Conservation (phyloP, 164 flowering plant species). For the Taxillus chinensis region DNA sequence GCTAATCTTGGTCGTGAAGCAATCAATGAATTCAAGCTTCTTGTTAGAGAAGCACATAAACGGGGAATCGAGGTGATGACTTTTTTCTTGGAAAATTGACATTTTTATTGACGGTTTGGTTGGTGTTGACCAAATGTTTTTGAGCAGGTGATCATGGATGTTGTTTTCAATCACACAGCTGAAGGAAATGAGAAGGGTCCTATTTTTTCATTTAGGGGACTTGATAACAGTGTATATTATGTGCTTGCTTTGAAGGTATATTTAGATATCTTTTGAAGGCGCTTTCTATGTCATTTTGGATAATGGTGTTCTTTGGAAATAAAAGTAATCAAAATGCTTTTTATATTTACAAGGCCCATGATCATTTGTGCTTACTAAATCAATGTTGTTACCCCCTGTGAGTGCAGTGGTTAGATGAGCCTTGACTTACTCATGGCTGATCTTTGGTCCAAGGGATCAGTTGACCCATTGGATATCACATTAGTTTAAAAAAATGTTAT, state of each 20-base stretch:
- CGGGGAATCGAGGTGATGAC: slow-evolving; percentile 80
- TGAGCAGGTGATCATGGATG: slow-evolving; percentile 88
- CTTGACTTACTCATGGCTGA: too few species aligned
- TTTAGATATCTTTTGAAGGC: slow-evolving; percentile 1
- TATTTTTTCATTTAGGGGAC: slow-evolving; percentile 72
- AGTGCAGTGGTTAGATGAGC: too few species aligned
- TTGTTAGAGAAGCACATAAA: slow-evolving; percentile 89
- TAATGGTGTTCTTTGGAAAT: too few species aligned
- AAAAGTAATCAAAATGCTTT: too few species aligned
- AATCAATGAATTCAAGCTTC: slow-evolving; percentile 72
- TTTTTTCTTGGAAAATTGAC: slow-evolving; percentile 6
- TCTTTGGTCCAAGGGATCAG: too few species aligned
- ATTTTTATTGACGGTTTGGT: not conserved
- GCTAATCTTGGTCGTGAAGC: slow-evolving; percentile 65
- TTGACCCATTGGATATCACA: too few species aligned
- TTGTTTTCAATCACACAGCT: slow-evolving; percentile 96
- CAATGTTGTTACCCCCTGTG: too few species aligned
- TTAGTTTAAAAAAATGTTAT: too few species aligned
- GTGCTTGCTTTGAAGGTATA: slow-evolving; percentile 95
- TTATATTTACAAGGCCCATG: too few species aligned
- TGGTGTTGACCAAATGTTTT: slow-evolving; percentile 5
- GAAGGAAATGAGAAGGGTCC: slow-evolving; percentile 97
- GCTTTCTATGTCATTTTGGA: not conserved
- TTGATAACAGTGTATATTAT: slow-evolving; percentile 82
- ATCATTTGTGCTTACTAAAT: too few species aligned